A percentile compares a stretch with the other conserved stretches of the same genome.
Evolutionary conservation across 176 grass and related monocot genomes (phyloP).

Genomic region (Aegilops tauschii): DNA sequence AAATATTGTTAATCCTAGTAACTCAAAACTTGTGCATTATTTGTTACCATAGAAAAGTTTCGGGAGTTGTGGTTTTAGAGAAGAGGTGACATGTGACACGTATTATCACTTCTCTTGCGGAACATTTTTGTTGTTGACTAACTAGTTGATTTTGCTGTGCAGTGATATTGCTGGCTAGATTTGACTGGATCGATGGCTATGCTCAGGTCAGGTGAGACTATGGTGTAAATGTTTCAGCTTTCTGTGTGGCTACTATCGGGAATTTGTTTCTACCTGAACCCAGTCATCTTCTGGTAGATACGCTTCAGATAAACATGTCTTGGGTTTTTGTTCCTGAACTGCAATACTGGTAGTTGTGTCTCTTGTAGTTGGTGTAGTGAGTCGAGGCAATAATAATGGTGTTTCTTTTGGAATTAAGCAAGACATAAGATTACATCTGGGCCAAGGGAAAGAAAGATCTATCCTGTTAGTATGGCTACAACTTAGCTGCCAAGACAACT

Average conservation of each 20-base stretch:
- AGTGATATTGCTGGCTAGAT: background rate
- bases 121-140: background rate
- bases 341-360: too few species aligned
- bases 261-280: background rate
- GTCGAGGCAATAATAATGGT: too few species aligned
- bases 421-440: too few species aligned
- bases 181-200: background rate
- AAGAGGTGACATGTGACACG: background rate
- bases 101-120: background rate
- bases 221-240: background rate
- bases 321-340: too few species aligned
- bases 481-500: too few species aligned
- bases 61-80: background rate
- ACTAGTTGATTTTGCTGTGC: background rate
- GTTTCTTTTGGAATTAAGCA: too few species aligned
- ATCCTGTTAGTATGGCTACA: too few species aligned
- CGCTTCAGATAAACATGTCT: too few species aligned
- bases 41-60: background rate
- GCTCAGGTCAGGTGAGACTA: background rate
- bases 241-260: background rate
- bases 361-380: too few species aligned
- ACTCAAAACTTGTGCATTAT: background rate
- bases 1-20: background rate
- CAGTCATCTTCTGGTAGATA: background rate
- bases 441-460: too few species aligned